Evolutionary conservation across 2,329 filamentous ascomycete genomes (phyloP), one percentile per base, ranked within the genome.

Genomic region (Didymella exigua): DNA sequence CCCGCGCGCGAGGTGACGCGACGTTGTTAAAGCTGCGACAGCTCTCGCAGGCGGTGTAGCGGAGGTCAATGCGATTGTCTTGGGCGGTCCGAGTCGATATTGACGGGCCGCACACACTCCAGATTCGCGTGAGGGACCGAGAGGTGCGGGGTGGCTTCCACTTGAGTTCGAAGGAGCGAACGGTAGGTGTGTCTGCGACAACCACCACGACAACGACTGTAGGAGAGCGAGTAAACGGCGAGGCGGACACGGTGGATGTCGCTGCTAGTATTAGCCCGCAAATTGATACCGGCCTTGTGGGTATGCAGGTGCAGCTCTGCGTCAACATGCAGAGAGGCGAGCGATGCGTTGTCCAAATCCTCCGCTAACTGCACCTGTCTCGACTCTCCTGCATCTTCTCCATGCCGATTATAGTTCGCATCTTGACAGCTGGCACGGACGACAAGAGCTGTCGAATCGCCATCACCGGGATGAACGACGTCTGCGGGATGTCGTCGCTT

Each of bases 291-390:
- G 62, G 62, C 57, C 51, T 58, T 59, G 64, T 71, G 70, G 70
- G 63, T 64, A 67, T 68, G 69, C 62, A 66, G 66, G 58, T 71
- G 71, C 71, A 75, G 69, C 66, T 70, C 71, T 74, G 72, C 71
- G 69, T 74, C 71, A 74, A 73, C 73, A 51, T 74, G 71, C 72
- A 74, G 69, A 59, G 59, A 66, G 60, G 66, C 69, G 70, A 72
- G 69, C 66, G 58, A 61, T 71, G 66, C 56, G 64, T 68, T 66
- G 66, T 69, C 69, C 61, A 54, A 65, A 56, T 54, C 60, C 58
- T 69, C 70, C 65, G 63, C 71, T 74, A 73, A 66, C 68, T 68
- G 56, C 61, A 65, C 61, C 58, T 52, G 65, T 50, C 68, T 37
- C 34, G 34, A 37, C 21, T 5, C 36, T 57, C 47, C 49, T 68